Evolutionary conservation across 345 rosid genomes (phyloP).

Genomic region (Anacardium occidentale): DNA sequence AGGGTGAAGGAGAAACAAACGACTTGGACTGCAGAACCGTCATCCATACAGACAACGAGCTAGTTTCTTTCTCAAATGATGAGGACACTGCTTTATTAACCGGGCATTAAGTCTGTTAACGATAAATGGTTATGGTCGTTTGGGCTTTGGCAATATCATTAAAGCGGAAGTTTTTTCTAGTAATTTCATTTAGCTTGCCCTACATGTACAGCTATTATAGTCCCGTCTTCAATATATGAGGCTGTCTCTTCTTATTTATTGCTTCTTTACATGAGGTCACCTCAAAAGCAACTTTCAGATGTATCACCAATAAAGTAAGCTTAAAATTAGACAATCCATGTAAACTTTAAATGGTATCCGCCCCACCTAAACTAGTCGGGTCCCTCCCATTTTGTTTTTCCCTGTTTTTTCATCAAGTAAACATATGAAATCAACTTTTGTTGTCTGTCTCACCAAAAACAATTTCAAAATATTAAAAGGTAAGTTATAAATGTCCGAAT

Average conservation of each 20-base stretch:
- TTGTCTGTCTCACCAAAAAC: no score
- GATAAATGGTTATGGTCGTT: constrained; percentile 4
- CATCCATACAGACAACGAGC: constrained; percentile 36
- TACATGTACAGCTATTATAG: constrained; percentile 49
- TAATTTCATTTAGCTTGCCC: constrained; percentile 23
- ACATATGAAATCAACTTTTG: no score
- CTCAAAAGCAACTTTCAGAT: constrained; percentile 7
- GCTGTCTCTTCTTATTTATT: constrained; percentile 16
- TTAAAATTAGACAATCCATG: constrained; percentile 7
- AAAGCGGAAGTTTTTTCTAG: constrained; percentile 27
- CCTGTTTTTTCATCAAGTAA: no score
- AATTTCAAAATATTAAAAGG: no score
- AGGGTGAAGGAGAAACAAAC: constrained; percentile 55
- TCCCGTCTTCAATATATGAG: constrained; percentile 32
- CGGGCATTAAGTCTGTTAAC: constrained; percentile 24
- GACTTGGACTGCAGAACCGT: constrained; percentile 43
- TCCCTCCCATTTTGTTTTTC: no score
- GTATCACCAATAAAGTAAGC: constrained; percentile 23
- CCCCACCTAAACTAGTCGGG: no score
- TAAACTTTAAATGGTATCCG: background rate
- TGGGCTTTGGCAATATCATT: background rate
- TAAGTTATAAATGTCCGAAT: no score
- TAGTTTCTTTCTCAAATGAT: constrained; percentile 43
- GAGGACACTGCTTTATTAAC: constrained; percentile 42
- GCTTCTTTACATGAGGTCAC: constrained; percentile 20